A percentile compares a stretch with the other conserved stretches of the same genome.
Conservation (phyloP, 2,329 filamentous ascomycete genomes). For the Fusarium devonianum region DNA sequence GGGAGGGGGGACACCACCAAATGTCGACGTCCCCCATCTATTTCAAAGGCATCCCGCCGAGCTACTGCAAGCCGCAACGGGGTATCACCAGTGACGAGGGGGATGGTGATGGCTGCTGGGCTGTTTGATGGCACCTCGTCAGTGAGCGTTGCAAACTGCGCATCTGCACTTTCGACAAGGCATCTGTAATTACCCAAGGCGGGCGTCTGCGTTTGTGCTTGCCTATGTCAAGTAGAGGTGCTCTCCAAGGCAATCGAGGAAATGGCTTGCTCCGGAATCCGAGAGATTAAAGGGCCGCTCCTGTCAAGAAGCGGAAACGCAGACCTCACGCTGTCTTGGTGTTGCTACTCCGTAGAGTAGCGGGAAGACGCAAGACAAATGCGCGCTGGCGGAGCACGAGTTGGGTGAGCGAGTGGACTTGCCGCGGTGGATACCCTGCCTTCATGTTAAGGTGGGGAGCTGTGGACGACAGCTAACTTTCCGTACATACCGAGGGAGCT, state of each 20-base stretch:
- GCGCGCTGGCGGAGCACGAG: conserved; percentile 1
- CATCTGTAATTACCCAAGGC: too few relatives aligned
- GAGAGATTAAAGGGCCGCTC: conserved; percentile 20
- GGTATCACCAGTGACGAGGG: conserved; percentile 13
- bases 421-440: too few relatives aligned
- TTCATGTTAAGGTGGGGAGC: conserved; percentile 26
- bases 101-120: neutral
- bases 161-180: too few relatives aligned
- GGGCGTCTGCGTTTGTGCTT: neutral
- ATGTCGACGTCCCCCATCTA: conserved; percentile 4
- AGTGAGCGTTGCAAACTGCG: too few relatives aligned
- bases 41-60: conserved; percentile 2
- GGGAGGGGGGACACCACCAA: conserved; percentile 13
- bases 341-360: neutral
- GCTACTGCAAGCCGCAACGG: conserved; percentile 35
- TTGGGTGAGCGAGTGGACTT: conserved; percentile 5
- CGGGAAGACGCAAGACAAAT: too few relatives aligned
- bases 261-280: conserved; percentile 30
- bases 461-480: conserved; percentile 24
- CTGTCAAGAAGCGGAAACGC: conserved; percentile 6
- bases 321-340: neutral
- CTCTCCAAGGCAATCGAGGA: conserved; percentile 28
- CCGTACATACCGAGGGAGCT: conserved; percentile 40
- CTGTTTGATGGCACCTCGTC: too few relatives aligned
- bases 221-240: conserved; percentile 25